phyloP scores from a whole-genome alignment of 2,329 filamentous ascomycete species.

The Fusarium longipes region DNA sequence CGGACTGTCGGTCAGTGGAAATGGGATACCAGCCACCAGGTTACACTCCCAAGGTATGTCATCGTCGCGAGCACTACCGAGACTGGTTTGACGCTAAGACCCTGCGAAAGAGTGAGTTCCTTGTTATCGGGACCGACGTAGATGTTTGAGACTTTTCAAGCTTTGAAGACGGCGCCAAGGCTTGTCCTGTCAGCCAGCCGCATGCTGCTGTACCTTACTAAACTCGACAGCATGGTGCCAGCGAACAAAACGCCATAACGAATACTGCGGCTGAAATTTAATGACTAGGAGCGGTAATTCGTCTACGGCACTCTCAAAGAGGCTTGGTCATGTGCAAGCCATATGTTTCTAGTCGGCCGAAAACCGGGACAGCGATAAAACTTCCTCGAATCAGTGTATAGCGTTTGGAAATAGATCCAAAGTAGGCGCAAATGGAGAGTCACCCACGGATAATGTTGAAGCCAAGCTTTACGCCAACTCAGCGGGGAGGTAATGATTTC shows the following conservation, averaged over 20 bases:
- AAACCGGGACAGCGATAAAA: background rate
- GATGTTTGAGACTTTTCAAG: constrained; percentile 1
- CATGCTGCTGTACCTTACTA: constrained; percentile 25
- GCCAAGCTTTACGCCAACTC: background rate
- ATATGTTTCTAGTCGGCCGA: background rate
- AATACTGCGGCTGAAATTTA: constrained; percentile 20
- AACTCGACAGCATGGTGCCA: background rate
- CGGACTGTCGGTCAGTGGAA: background rate
- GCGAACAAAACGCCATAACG: background rate
- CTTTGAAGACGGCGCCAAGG: constrained; percentile 10
- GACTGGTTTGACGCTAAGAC: constrained; percentile 14
- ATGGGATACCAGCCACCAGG: constrained; percentile 7
- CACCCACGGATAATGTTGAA: background rate
- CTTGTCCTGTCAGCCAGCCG: constrained; percentile 33
- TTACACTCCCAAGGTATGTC: constrained; percentile 1
- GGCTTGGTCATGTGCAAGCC: constrained; percentile 33
- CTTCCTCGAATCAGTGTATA: constrained; percentile 11
- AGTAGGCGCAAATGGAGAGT: background rate
- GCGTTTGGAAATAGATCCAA: background rate
- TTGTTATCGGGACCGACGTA: constrained; percentile 21
- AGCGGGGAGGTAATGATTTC: background rate
- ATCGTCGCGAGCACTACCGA: constrained; percentile 9
- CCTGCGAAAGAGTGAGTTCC: constrained; percentile 10
- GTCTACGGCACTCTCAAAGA: constrained; percentile 19
- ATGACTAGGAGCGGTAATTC: constrained; percentile 12